Evolutionary conservation across 2,329 filamentous ascomycete species (phyloP), one percentile per base, ranked within the genome.

Genomic region (Lithohypha guttulata): DNA sequence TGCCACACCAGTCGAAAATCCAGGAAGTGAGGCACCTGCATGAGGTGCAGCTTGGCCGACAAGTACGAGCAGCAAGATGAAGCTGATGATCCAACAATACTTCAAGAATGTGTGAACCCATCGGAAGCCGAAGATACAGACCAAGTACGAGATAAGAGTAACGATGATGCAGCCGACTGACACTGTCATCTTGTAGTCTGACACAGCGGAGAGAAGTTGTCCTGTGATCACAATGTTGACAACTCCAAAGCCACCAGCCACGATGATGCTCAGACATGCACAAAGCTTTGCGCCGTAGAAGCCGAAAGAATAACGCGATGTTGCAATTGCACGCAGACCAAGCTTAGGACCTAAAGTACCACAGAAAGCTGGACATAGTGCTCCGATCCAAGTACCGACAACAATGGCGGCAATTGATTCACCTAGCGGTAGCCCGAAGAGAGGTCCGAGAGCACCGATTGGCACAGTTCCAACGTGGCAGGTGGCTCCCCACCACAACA

Each of bases 1-100:
- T 11, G 45, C 52, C 3, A 60, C 46, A 13, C 60, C 61, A 13
- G 54, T 54, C 18, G 34, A 9, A 6, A 42, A 37, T 2, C 53
- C 53, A 7, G 56, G 56, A 6, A 54, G 53, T 20, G 46, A 54
- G 39, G 64, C 54, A 38, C 66, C 60, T 7, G 67, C 57, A 38
- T 68, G 63, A 5, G 53, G 55, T 7, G 59, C 65, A 1, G 65
- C 60, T 53, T 69, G 56, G 11, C 62, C 66, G 36, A 69, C 62
- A 39, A 71, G 62, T 39, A 71, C 56, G 42, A 64, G 55, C 48
- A 70, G 59, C 23, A 56, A 45, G 10, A 56, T 48, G 42, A 55
- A 55, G 25, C 48, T 51, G 13, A 53, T 38, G 18, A 55, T 48
- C 55, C 55, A 57, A 13, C 50, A 52, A 35, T 55, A 57, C 28